Conservation (phyloP, 2,329 filamentous ascomycete species). For the Fusarium palustre region DNA sequence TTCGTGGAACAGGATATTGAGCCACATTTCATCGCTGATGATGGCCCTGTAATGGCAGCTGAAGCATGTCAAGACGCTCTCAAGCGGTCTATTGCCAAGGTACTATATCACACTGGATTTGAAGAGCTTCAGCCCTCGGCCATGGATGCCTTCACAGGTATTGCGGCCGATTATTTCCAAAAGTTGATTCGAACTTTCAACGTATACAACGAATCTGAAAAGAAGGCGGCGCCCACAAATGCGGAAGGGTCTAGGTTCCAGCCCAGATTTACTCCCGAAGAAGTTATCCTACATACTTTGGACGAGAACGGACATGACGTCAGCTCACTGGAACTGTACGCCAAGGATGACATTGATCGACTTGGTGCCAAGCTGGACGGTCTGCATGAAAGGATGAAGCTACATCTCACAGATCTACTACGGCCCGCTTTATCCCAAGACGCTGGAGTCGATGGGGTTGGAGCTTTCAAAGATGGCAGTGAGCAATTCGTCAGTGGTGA, state of each 20-base stretch:
- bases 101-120: slow-evolving; percentile 96
- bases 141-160: slow-evolving; percentile 87
- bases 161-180: slow-evolving; percentile 89
- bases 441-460: slow-evolving; percentile 83
- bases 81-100: slow-evolving; percentile 90
- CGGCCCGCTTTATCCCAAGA: slow-evolving; percentile 85
- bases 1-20: slow-evolving; percentile 89
- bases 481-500: slow-evolving; percentile 97
- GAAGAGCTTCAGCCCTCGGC: slow-evolving; percentile 97
- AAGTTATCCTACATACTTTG: slow-evolving; percentile 87
- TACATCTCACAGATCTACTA: slow-evolving; percentile 90
- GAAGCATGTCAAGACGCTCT: slow-evolving; percentile 85
- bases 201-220: slow-evolving; percentile 85
- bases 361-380: slow-evolving; percentile 80
- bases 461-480: slow-evolving; percentile 94
- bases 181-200: slow-evolving; percentile 85
- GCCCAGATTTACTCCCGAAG: slow-evolving; percentile 81
- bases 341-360: slow-evolving; percentile 93
- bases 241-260: slow-evolving; percentile 61
- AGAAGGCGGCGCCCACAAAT: slow-evolving; percentile 66
- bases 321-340: slow-evolving; percentile 84
- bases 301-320: slow-evolving; percentile 86
- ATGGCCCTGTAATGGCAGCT: slow-evolving; percentile 87
- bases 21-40: slow-evolving; percentile 88
- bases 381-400: slow-evolving; percentile 95